Evolutionary conservation across 2,329 filamentous ascomycete species (phyloP).

Genomic region (Aspergillus sp.): DNA sequence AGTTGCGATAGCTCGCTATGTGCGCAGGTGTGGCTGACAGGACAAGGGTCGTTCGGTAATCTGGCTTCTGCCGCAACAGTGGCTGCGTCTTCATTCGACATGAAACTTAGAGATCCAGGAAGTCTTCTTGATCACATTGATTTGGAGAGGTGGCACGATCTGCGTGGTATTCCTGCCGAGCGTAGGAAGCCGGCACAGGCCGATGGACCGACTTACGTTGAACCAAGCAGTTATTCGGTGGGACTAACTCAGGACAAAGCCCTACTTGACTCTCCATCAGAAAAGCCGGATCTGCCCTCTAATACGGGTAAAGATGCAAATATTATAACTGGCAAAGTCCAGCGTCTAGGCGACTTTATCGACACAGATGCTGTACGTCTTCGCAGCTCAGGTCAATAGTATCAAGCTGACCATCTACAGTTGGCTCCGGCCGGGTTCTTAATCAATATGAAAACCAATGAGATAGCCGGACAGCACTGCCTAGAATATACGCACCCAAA

Average conservation of each 20-base stretch:
- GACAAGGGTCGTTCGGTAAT: slow-evolving; percentile 43
- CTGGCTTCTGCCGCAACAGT: slow-evolving; percentile 48
- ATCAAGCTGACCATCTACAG: slow-evolving; percentile 14
- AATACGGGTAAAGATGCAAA: background rate
- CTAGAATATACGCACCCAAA: slow-evolving; percentile 41
- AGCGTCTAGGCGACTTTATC: slow-evolving; percentile 46
- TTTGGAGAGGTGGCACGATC: slow-evolving; percentile 15
- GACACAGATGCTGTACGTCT: slow-evolving; percentile 39
- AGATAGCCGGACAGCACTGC: slow-evolving; percentile 40
- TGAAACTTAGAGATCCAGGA: slow-evolving; percentile 43
- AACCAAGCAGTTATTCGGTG: slow-evolving; percentile 11
- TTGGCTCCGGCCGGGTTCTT: slow-evolving; percentile 43
- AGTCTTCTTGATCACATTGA: slow-evolving; percentile 30
- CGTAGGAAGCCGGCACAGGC: background rate
- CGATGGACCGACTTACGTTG: slow-evolving; percentile 5
- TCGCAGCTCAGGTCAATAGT: background rate
- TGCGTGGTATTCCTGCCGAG: background rate
- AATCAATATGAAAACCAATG: slow-evolving; percentile 27
- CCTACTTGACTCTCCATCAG: too few species aligned
- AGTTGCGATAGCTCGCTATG: background rate
- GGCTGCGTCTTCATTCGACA: slow-evolving; percentile 47
- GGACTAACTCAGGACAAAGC: too few species aligned
- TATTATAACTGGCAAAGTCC: slow-evolving; percentile 34
- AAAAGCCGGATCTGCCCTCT: too few species aligned
- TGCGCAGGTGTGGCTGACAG: too few species aligned